Base-by-base conservation (phyloP, 2,329 filamentous ascomycete species). In the Trichophyton benhamiae region DNA sequence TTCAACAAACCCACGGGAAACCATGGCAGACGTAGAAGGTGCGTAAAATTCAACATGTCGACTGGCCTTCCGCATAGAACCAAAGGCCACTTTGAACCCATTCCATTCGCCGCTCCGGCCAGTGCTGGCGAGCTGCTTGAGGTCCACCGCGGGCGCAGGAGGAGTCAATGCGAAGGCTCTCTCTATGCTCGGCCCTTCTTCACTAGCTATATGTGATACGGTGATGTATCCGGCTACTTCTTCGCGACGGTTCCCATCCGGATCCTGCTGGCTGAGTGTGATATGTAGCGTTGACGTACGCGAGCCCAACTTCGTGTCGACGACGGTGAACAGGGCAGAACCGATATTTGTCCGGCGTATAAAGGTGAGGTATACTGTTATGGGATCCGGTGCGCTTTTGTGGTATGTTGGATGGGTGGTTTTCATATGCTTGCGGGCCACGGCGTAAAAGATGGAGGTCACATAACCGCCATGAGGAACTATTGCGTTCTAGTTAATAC, bases 391-490 rank as follows among this genome's bases (percentile, higher is more conserved):
- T 11, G 71, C 65, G 42, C 68, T 69, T 38, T 69, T 67, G 65
- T 73, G 72, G 62, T 82, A 80, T 58, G 81, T 81, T 58, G 79
- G 76, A 63, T 78, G 74, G 20, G 86, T 80, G 4, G 83, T 81
- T 5, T 78, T 72, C 74, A 86, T 86, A 71, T 88, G 85, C 1
- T 75, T 78, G 8, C 75, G 73, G 25, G 83, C 83, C 17, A 84
- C 82, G 60, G 79, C 78, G 64, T 87, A 78, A 64, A 89, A 79
- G 57, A 81, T 77, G 0, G 83, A 79, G 8, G 85, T 85, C 15
- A 87, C 82, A 67, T 86, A 87, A 62, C 87, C 87, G 59, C 87
- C 87, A 71, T 89, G 85, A 4, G 86, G 86, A 11, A 89, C 87
- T 86, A 68, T 41, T 6, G 5, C 17, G 38, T 59, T 25, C 57